Evolutionary conservation across 2,329 filamentous ascomycete genomes (phyloP).

Genomic region (Talaromyces sp.): DNA sequence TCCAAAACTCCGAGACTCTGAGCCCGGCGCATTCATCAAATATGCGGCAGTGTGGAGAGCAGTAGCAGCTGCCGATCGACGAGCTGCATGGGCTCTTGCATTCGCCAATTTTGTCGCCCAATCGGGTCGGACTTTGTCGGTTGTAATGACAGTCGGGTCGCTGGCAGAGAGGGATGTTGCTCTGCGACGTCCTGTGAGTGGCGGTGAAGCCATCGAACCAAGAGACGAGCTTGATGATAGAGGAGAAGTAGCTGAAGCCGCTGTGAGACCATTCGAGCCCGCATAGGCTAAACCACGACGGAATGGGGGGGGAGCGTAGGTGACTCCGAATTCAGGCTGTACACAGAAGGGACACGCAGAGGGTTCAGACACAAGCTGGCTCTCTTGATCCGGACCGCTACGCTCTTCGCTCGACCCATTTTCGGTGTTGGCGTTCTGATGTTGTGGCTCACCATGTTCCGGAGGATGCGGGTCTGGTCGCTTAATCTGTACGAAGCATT

Average conservation of each 20-base stretch:
- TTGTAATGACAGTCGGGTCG: conserved; percentile 83
- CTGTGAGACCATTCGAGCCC: conserved; percentile 42
- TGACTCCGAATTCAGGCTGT: conserved; percentile 93
- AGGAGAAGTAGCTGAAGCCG: conserved; percentile 60
- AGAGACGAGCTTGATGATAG: conserved; percentile 86
- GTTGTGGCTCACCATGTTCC: conserved; percentile 60
- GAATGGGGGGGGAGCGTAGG: conserved; percentile 85
- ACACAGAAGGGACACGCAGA: conserved; percentile 94
- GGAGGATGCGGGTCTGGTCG: conserved; percentile 85
- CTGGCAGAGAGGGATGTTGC: conserved; percentile 74
- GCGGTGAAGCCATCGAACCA: conserved; percentile 38
- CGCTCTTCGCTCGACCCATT: conserved; percentile 3
- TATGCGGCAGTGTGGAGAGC: conserved; percentile 94
- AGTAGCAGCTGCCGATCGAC: conserved; percentile 86
- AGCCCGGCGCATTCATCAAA: conserved; percentile 63
- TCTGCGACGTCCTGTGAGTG: conserved; percentile 50
- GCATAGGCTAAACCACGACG: conserved; percentile 75
- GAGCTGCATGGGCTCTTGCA: conserved; percentile 78
- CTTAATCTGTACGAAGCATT: conserved; percentile 99
- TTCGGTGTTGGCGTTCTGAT: conserved; percentile 35
- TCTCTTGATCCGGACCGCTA: conserved; percentile 39
- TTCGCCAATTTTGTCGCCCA: conserved; percentile 87
- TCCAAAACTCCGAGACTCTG: conserved; percentile 53
- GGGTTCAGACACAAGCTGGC: conserved; percentile 80
- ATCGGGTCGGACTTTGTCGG: conserved; percentile 86